Percentiles rank a stretch among this genome's conserved stretches.
Conservation (phyloP, 2,329 filamentous ascomycete species). For the Geosmithia putterillii region DNA sequence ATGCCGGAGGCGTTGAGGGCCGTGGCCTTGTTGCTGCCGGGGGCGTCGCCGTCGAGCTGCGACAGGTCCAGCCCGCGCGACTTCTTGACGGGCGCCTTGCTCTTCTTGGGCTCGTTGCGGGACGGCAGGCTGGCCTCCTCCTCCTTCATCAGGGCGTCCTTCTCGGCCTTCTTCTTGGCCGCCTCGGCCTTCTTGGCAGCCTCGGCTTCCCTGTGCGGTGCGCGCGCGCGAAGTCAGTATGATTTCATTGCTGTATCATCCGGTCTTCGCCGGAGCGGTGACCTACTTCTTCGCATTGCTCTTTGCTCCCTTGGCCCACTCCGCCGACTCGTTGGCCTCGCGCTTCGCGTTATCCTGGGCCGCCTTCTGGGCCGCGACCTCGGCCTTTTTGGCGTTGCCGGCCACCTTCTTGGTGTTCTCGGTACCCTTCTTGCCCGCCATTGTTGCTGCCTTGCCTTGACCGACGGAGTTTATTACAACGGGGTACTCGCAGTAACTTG, state of each 20-base stretch:
- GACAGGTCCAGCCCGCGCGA: conserved; percentile 61
- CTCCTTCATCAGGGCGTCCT: conserved; percentile 67
- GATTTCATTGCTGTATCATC: too few species aligned
- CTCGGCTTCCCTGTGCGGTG: conserved; percentile 26
- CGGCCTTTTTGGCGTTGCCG: conserved; percentile 87
- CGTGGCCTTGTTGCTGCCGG: conserved; percentile 21
- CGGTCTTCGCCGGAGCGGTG: too few species aligned
- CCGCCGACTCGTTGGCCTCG: conserved; percentile 53
- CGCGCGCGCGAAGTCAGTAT: too few species aligned
- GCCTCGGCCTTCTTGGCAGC: conserved; percentile 65
- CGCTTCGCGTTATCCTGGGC: conserved; percentile 56
- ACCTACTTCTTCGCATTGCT: conserved; percentile 74
- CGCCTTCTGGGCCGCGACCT: conserved; percentile 69
- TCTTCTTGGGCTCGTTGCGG: conserved; percentile 51
- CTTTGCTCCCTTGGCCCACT: conserved; percentile 84
- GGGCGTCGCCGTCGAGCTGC: conserved; percentile 53
- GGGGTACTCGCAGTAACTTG: too few species aligned
- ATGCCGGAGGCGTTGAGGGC: conserved; percentile 77
- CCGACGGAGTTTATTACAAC: not conserved
- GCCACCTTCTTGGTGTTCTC: conserved; percentile 83
- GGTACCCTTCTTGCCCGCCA: conserved; percentile 61
- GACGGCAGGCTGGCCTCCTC: conserved; percentile 60
- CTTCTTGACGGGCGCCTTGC: conserved; percentile 57
- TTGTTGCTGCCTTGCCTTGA: conserved; percentile 19
- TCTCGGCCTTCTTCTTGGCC: conserved; percentile 87